Evolutionary conservation across 148 eudicot species (phyloP).

Genomic region (Gaultheria prostrata): DNA sequence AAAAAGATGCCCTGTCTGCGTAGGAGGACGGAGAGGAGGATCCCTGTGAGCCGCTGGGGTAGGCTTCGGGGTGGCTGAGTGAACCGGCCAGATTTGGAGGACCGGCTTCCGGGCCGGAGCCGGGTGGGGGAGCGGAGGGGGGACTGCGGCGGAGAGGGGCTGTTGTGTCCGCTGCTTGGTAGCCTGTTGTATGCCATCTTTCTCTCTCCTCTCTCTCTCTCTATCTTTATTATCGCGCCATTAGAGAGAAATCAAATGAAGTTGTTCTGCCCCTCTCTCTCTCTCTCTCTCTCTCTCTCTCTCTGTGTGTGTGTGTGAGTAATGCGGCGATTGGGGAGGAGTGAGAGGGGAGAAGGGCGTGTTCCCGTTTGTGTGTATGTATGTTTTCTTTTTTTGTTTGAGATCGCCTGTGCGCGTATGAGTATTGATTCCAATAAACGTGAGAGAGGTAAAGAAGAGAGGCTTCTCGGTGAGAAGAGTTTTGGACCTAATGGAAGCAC

Average conservation of each 20-base stretch:
- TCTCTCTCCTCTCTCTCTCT: conserved; percentile 3
- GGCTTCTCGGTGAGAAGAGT: too few relatives aligned
- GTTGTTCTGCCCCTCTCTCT: too few relatives aligned
- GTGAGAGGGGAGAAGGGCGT: not conserved
- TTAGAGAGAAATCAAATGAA: not conserved
- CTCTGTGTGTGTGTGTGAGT: too few relatives aligned
- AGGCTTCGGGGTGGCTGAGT: conserved; percentile 32
- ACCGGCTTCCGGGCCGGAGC: conserved; percentile 35
- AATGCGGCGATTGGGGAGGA: conserved; percentile 12
- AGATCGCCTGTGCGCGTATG: too few relatives aligned
- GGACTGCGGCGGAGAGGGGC: conserved; percentile 83
- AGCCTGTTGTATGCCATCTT: conserved; percentile 66
- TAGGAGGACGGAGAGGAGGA: conserved; percentile 61
- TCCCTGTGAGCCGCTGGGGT: conserved; percentile 66
- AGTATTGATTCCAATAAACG: not conserved
- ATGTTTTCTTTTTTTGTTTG: not conserved
- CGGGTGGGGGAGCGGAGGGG: conserved; percentile 68
- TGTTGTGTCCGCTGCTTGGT: conserved; percentile 79
- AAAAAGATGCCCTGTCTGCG: conserved; percentile 80
- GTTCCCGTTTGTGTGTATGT: not conserved
- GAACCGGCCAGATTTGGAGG: conserved; percentile 39
- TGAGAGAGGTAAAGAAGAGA: not conserved
- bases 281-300: conserved; percentile 2
- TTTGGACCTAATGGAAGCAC: too few relatives aligned
- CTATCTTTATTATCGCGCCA: conserved; percentile 12